Percentiles rank a stretch among this genome's conserved stretches.
These are phyloP conservation scores for Malus fusca DNA, from an alignment of 306 rosid species.

Conservation along the genomic window DNA sequence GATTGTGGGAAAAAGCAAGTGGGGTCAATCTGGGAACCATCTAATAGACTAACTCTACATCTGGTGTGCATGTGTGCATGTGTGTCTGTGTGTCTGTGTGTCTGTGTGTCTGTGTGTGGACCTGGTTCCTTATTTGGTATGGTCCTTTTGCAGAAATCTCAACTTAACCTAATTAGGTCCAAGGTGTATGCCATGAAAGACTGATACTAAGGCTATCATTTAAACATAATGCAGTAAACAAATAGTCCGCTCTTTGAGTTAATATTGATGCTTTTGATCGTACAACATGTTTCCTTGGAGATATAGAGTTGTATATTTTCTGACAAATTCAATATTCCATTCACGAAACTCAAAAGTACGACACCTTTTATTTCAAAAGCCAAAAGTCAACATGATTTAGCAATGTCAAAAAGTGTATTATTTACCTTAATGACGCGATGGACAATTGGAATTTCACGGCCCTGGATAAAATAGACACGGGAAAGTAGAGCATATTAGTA, in stretches of 20 bases:
- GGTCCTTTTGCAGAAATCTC: background rate
- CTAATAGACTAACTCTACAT: background rate
- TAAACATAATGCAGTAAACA: background rate
- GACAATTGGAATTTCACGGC: slow-evolving; percentile 95
- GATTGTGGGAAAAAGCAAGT: background rate
- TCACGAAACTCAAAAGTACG: background rate
- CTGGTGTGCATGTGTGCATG: background rate
- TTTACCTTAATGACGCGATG: slow-evolving; percentile 89
- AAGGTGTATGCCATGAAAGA: background rate
- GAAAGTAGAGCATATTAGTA: background rate
- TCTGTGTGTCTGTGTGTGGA: too few species aligned
- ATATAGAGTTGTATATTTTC: background rate
- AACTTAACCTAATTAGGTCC: background rate
- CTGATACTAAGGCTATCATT: background rate
- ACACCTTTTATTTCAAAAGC: background rate
- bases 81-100: too few species aligned
- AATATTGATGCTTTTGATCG: background rate
- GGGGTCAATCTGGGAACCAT: background rate
- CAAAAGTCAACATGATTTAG: background rate
- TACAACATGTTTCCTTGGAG: background rate
- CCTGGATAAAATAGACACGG: slow-evolving; percentile 31
- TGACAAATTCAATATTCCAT: background rate
- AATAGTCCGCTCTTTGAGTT: background rate
- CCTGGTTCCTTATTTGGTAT: background rate
- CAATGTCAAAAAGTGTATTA: background rate